Evolutionary conservation across 768 basidiomycete species (phyloP).

Genomic region (Kwoniella europaea): DNA sequence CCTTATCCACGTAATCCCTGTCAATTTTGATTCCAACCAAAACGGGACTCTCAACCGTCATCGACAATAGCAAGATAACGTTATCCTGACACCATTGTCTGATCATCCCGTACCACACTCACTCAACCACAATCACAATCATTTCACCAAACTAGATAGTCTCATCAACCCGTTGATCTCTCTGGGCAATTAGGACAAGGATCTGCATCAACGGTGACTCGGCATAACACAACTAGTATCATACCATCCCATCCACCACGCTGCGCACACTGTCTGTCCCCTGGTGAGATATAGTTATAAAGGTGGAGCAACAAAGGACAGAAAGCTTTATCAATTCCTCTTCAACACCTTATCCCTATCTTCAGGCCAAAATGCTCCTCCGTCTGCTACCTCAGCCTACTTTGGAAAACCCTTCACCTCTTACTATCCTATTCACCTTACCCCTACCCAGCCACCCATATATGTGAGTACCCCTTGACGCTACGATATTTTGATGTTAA

Average conservation of each 20-base stretch:
- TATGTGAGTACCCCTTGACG: conserved; percentile 36
- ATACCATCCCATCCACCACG: too few species aligned
- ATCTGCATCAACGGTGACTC: conserved; percentile 13
- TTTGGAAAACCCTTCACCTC: conserved; percentile 46
- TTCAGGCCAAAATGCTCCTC: conserved; percentile 53
- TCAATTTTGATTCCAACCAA: conserved; percentile 17
- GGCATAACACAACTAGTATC: not conserved
- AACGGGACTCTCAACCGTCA: not conserved
- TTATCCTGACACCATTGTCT: conserved; percentile 1
- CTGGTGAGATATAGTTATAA: not conserved
- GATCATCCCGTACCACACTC: conserved; percentile 7
- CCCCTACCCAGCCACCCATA: conserved; percentile 53
- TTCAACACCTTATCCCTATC: conserved; percentile 1
- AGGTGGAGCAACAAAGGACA: not conserved
- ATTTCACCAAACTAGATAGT: not conserved
- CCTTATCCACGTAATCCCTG: conserved; percentile 8
- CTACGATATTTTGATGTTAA: not conserved
- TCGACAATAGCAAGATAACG: not conserved
- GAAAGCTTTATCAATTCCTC: not conserved
- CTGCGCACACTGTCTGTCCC: not conserved
- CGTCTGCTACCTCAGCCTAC: conserved; percentile 55
- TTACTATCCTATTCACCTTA: conserved; percentile 60
- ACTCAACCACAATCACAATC: not conserved
- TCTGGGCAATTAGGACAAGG: not conserved
- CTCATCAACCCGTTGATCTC: conserved; percentile 4